Base-by-base conservation (phyloP, 2,329 filamentous ascomycete species). In the Phialocephala sp. region DNA sequence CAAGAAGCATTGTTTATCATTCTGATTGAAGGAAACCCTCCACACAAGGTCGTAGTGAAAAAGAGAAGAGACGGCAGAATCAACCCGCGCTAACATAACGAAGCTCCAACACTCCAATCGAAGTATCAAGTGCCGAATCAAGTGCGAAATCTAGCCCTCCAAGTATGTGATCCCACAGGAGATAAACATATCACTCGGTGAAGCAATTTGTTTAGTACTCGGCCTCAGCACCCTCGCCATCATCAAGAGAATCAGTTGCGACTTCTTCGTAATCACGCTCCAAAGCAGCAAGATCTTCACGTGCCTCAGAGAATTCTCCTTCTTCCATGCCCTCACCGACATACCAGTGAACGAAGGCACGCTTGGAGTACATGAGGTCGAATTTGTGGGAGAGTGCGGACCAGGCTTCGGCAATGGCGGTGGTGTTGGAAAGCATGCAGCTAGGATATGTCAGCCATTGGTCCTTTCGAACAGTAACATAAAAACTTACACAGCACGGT, bases 271-370 rank as follows among this genome's bases (percentile, higher is more conserved):
- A 99, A 80, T 99, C 94, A 75, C 94, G 91, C 89, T 99, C 95
- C 70, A 99, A 88, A 75, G 95, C 95, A 80, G 95, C 95, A 80
- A 99, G 85, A 84, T 99, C 95, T 85, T 99, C 95, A 81, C 95
- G 94, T 72, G 95, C 95, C 87, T 99, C 95, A 65, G 93, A 97
- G 89, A 99, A 99, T 84, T 99, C 95, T 82, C 95, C 95, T 83
- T 99, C 95, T 87, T 99, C 95, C 95, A 99, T 99, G 89, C 95
- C 95, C 87, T 98, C 95, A 85, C 95, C 95, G 79, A 99, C 95
- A 77, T 98, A 99, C 95, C 95, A 99, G 85, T 99, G 95, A 72
- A 99, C 95, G 84, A 99, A 99, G 69, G 95, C 95, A 85, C 95
- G 95, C 91, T 99, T 99, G 81, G 93, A 96, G 90, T 98, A 97